Evolutionary conservation across 1,284 basidiomycete species (phyloP).

Genomic region (Xerocomus cyaneibrunnescens): DNA sequence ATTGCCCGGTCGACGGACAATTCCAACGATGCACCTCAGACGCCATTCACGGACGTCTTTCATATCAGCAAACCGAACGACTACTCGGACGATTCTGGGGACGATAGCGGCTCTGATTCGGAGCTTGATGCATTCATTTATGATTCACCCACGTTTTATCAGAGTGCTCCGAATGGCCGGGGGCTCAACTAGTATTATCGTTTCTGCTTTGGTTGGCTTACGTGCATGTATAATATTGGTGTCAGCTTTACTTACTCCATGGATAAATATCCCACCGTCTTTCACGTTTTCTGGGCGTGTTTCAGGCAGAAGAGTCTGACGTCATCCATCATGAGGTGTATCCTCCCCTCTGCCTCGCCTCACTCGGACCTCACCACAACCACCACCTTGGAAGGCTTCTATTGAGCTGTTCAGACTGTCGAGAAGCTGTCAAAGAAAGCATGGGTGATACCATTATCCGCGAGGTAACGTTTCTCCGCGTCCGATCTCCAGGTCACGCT

Average conservation of each 20-base stretch:
- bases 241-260: slow-evolving; percentile 4
- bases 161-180: slow-evolving; percentile 43
- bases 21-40: slow-evolving; percentile 57
- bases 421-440: slow-evolving; percentile 6
- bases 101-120: slow-evolving; percentile 55
- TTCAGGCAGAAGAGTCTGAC: slow-evolving; percentile 16
- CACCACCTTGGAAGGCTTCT: slow-evolving; percentile 12
- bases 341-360: slow-evolving; percentile 14
- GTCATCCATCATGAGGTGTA: slow-evolving; percentile 15
- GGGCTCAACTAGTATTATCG: slow-evolving; percentile 31
- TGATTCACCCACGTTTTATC: slow-evolving; percentile 51
- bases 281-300: slow-evolving; percentile 18
- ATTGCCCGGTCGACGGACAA: slow-evolving; percentile 70
- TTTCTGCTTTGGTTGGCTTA: slow-evolving; percentile 4
- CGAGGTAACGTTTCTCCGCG: slow-evolving; percentile 23
- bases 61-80: slow-evolving; percentile 49
- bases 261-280: not conserved
- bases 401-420: slow-evolving; percentile 2
- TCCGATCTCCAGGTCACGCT: not conserved
- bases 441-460: slow-evolving; percentile 31
- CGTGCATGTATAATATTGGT: slow-evolving; percentile 1
- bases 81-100: slow-evolving; percentile 46
- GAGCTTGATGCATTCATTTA: slow-evolving; percentile 71
- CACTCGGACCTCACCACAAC: slow-evolving; percentile 18
- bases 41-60: slow-evolving; percentile 78